Evolutionary conservation across 1,284 basidiomycete species (phyloP).

Genomic region (Leccinum solheimii): DNA sequence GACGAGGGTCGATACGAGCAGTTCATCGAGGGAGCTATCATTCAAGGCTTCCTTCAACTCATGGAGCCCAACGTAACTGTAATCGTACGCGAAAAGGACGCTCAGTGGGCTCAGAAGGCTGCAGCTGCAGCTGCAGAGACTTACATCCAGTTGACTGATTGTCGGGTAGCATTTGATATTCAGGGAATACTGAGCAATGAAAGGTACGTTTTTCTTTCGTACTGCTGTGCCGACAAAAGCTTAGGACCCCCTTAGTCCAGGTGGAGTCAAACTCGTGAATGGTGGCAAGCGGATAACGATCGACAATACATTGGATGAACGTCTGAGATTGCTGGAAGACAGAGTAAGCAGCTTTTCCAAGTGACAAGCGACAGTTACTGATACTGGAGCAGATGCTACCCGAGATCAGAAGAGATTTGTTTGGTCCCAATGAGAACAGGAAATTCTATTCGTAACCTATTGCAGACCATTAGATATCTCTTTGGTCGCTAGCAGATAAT

Average conservation of each 20-base stretch:
- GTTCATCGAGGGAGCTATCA: conserved; percentile 68
- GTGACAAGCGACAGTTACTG: neutral
- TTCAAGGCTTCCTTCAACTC: conserved; percentile 57
- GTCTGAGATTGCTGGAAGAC: conserved; percentile 84
- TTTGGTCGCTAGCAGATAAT: too few relatives aligned
- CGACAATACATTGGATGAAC: conserved; percentile 90
- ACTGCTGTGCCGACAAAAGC: neutral
- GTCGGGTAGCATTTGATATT: conserved; percentile 61
- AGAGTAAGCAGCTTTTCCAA: conserved; percentile 52
- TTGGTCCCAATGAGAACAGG: conserved; percentile 83
- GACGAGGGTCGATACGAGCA: conserved; percentile 74
- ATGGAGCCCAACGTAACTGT: conserved; percentile 71
- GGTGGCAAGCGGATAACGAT: conserved; percentile 79
- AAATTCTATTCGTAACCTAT: conserved; percentile 70
- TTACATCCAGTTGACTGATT: conserved; percentile 79
- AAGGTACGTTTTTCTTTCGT: conserved; percentile 46
- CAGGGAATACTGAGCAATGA: conserved; percentile 72
- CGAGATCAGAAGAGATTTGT: conserved; percentile 83
- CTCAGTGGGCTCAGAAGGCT: conserved; percentile 55
- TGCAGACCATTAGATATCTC: neutral
- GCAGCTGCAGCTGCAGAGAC: conserved; percentile 59
- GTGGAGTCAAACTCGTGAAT: conserved; percentile 78
- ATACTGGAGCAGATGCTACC: conserved; percentile 77
- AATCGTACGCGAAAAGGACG: conserved; percentile 64
- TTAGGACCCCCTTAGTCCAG: conserved; percentile 49